Evolutionary conservation across 1,139 yeast genomes (phyloP), one percentile per base, ranked within the genome.

Genomic region (Candida smagusa): DNA sequence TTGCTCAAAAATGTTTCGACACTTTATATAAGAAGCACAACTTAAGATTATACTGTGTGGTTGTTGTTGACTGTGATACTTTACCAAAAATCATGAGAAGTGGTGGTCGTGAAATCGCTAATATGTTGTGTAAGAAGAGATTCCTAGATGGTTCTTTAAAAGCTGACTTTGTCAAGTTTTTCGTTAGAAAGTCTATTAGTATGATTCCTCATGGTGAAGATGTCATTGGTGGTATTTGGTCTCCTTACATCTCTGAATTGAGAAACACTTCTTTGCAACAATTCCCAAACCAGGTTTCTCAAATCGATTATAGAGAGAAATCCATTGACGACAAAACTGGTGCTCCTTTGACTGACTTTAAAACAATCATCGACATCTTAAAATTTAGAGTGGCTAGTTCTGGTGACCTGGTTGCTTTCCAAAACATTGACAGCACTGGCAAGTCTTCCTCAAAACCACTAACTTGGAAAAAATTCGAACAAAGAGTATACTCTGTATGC

Each of bases 91-190:
- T 87, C 21, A 71, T 81, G 56, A 68, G 94, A 52, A 81, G 88
- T 59, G 96, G 96, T 6, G 81, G 95, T 9, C 71, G 84, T 24
- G 98, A 94, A 52, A 85, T 92, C 48, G 97, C 98, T 2, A 92
- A 90, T 49, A 87, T 90, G 81, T 72, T 94, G 35, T 90, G 96
- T 49, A 88, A 90, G 46, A 80, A 86, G 50, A 74, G 79, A 47
- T 89, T 89, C 53, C 71, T 83, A 34, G 84, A 81, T 47, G 97
- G 97, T 2, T 69, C 77, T 8, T 65, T 92, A 26, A 74, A 79
- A 23, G 84, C 95, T 0, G 84, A 80, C 29, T 90, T 78, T 59
- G 90, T 89, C 37, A 88, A 87, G 53, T 92, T 90, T 54, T 84
- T 84, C 41, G 76, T 84, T 22, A 71, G 77, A 30, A 74, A 77